Evolutionary conservation across 2,329 filamentous ascomycete species (phyloP).

Genomic region (Drechslera avenae): DNA sequence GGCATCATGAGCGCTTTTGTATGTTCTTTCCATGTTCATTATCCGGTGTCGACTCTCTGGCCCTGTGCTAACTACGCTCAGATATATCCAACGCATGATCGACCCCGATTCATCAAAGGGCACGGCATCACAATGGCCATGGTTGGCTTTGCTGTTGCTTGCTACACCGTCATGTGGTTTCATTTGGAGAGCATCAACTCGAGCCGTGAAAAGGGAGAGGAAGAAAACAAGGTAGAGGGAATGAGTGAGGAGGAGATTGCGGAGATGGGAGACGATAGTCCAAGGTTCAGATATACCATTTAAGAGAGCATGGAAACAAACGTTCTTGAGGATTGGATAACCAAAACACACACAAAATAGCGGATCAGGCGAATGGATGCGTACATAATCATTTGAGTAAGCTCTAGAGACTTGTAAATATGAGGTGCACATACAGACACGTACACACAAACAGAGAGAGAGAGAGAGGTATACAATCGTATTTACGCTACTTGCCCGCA

Average conservation of each 20-base stretch:
- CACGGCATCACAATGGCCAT: conserved; percentile 59
- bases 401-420: too few species aligned
- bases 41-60: background rate
- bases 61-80: conserved; percentile 21
- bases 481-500: background rate
- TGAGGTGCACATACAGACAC: too few species aligned
- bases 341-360: too few species aligned
- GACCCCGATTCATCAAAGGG: conserved; percentile 57
- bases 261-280: conserved; percentile 54
- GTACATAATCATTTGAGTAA: too few species aligned
- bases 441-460: too few species aligned
- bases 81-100: conserved; percentile 54
- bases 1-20: conserved; percentile 78
- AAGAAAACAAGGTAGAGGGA: conserved; percentile 48
- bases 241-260: conserved; percentile 52
- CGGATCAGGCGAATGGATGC: too few species aligned
- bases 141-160: conserved; percentile 50
- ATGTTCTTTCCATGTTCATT: conserved; percentile 25
- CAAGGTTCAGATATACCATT: conserved; percentile 51
- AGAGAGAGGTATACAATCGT: too few species aligned
- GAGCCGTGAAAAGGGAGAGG: conserved; percentile 47
- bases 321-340: too few species aligned
- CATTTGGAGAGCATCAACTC: conserved; percentile 48
- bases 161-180: conserved; percentile 48
- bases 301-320: background rate